Percentiles rank a stretch among this genome's conserved stretches.
Evolutionary conservation across 371 early-diverging fungal genomes (phyloP).

Genomic region (Actinomortierella ambigua): DNA sequence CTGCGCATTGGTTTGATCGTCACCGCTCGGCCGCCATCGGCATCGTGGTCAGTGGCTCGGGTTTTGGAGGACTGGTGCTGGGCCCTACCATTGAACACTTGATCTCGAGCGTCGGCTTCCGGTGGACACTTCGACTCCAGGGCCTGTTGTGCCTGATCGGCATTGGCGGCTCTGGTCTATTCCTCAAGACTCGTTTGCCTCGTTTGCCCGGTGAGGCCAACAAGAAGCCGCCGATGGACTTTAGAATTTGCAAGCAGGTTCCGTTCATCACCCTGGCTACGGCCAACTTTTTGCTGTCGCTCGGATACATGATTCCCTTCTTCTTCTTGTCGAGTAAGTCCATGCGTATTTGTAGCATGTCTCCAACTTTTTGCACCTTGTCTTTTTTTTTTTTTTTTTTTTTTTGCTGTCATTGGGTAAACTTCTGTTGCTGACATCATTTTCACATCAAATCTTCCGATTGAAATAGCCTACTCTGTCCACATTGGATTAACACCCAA

Average conservation of each 20-base stretch:
- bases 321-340: conserved; percentile 44
- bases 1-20: conserved; percentile 63
- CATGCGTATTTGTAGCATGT: too few species aligned
- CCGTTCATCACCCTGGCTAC: conserved; percentile 32
- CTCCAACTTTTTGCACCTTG: too few species aligned
- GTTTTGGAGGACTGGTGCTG: conserved; percentile 62
- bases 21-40: conserved; percentile 67
- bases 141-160: conserved; percentile 47
- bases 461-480: conserved; percentile 30
- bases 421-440: background rate
- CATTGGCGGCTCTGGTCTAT: conserved; percentile 43
- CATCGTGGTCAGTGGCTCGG: conserved; percentile 68
- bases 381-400: background rate
- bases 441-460: background rate
- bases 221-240: conserved; percentile 32
- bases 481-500: conserved; percentile 39
- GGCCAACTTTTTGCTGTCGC: conserved; percentile 43
- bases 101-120: conserved; percentile 32
- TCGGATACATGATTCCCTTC: conserved; percentile 47
- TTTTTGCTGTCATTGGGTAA: background rate
- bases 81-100: conserved; percentile 31
- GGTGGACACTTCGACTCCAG: conserved; percentile 42
- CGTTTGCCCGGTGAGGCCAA: conserved; percentile 20
- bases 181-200: conserved; percentile 40
- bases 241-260: conserved; percentile 37